Conservation (phyloP, 129 eudicot species). For the Kitagawia praeruptora region DNA sequence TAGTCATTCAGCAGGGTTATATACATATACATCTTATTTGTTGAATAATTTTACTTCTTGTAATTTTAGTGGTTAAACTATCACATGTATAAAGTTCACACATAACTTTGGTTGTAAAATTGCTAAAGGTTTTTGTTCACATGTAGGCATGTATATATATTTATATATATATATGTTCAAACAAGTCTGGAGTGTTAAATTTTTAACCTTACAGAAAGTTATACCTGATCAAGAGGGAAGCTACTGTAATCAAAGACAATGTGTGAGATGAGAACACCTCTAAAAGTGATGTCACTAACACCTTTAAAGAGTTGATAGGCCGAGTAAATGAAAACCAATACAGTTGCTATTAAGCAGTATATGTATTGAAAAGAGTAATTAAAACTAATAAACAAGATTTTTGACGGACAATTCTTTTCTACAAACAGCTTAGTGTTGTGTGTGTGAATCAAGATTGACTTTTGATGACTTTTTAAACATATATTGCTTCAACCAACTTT, state of each 20-base stretch:
- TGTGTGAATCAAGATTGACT: slow-evolving; percentile 1
- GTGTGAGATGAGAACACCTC: slow-evolving; percentile 41
- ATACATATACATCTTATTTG: neutral
- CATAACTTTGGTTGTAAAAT: neutral
- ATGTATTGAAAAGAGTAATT: slow-evolving; percentile 10
- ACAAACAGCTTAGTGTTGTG: neutral
- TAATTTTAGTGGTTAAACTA: neutral
- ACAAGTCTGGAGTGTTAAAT: neutral
- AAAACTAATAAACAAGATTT: neutral
- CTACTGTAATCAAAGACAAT: slow-evolving; percentile 44
- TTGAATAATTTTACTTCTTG: neutral
- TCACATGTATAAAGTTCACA: neutral
- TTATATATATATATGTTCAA: neutral
- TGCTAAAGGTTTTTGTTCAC: neutral
- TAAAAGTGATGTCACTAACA: slow-evolving; percentile 35
- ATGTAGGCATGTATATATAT: neutral
- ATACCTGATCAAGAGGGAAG: slow-evolving; percentile 62
- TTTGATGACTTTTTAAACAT: neutral
- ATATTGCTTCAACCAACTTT: neutral
- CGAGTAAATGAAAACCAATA: slow-evolving; percentile 33
- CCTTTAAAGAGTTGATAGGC: slow-evolving; percentile 55
- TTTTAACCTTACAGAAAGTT: neutral
- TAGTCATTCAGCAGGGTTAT: neutral
- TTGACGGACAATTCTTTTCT: neutral
- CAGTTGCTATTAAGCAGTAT: slow-evolving; percentile 35